Evolutionary conservation across 176 grass and related monocot genomes (phyloP), one percentile per base, ranked within the genome.

Genomic region (Ensete glaucum): DNA sequence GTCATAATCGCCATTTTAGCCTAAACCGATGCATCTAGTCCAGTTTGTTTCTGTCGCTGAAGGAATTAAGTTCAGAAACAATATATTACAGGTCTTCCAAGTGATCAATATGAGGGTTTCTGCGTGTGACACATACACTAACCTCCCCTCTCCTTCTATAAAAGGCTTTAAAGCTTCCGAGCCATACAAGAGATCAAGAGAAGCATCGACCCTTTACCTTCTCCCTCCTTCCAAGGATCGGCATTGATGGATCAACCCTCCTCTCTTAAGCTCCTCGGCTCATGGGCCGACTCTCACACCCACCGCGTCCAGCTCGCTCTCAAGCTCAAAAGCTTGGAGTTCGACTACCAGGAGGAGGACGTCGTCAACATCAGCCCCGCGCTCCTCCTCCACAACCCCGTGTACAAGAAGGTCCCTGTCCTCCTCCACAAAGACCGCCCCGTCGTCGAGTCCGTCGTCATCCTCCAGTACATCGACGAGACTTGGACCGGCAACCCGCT

Each of bases 331-430:
- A 49, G 69, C 48, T 22, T 71, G 34, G 19, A 12, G 8, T 71
- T 71, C 69, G 69, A 71, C 12, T 71, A 71, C 69, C 48, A n/a
- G 62, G 62, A 65, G 62, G 62, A 65, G 62, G 62, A 64, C 62
- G 22, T 26, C 62, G 11, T 26, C 62, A 26, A 27, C 22, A 11
- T 3, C 22, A 65, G 62, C 62, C 2, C 62, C 9, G 22, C 21
- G 9, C 62, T 65, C 62, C 23, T 65, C 62, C 62, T n/a, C 57
- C 57, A 65, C 62, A 65, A 65, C 62, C 62, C 62, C 62, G 62
- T 65, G 9, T 65, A 65, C 62, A 65, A 65, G 23, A 65, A 65
- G 21, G 62, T 25, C 22, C 21, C 20, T 3, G 62, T 65, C 62
- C 62, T 65, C 23, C 62, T 65, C 62, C 62, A 65, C 23, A 1